A percentile compares a stretch with the other conserved stretches of the same genome.
Evolutionary conservation across 495 filamentous ascomycete genomes (phyloP).

Genomic region (Penicillium canescens): DNA sequence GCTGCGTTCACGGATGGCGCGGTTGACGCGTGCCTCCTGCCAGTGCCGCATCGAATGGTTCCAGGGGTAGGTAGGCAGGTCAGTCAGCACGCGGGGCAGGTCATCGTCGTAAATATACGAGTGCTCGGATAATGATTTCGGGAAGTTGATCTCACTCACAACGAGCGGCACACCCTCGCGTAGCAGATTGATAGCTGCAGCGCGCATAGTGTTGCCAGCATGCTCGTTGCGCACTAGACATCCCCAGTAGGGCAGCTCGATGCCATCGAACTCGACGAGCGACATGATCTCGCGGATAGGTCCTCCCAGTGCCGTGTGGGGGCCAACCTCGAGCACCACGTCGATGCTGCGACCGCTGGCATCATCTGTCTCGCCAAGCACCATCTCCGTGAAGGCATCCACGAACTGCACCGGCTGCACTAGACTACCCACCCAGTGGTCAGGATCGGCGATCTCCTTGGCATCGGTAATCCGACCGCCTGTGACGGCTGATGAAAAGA

Average conservation of each 20-base stretch:
- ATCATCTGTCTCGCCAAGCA: not conserved
- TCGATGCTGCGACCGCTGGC: not conserved
- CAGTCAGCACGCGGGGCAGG: not conserved
- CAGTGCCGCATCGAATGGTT: not conserved
- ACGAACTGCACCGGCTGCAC: conserved; percentile 29
- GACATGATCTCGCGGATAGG: not conserved
- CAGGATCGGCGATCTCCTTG: conserved; percentile 3
- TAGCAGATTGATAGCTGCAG: not conserved
- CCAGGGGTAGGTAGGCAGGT: not conserved
- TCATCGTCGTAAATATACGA: not conserved
- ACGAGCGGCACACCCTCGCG: not conserved
- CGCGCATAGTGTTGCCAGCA: not conserved
- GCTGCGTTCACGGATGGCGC: not conserved
- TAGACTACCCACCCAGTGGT: conserved; percentile 35
- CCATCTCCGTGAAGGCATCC: conserved; percentile 21
- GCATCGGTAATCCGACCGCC: not conserved
- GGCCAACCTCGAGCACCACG: not conserved
- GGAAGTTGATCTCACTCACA: not conserved
- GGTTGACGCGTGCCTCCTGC: not conserved
- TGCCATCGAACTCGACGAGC: too few relatives aligned
- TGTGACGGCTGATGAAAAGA: not conserved
- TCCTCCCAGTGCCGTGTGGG: not conserved
- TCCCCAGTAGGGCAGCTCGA: too few relatives aligned
- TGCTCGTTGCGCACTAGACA: not conserved
- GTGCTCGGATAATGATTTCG: not conserved